These are phyloP conservation scores for Aureobasidium sp. DNA, from an alignment of 2,329 filamentous ascomycete species.

Conservation along the genomic window DNA sequence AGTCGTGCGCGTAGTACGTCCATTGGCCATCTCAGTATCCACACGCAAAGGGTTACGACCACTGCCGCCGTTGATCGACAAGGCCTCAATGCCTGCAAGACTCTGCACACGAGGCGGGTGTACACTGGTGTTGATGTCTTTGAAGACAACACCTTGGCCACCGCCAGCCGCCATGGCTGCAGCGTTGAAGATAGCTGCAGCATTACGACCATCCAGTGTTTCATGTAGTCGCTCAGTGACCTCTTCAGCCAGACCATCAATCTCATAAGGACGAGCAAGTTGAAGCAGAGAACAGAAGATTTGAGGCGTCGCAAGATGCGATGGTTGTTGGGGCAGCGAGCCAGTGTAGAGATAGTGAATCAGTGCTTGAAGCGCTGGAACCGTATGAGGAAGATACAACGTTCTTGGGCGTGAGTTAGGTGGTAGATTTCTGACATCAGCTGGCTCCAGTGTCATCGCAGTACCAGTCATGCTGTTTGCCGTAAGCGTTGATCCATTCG, in stretches of 20 bases:
- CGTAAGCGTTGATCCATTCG: conserved; percentile 34
- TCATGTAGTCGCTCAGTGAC: conserved; percentile 85
- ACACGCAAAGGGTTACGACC: conserved; percentile 34
- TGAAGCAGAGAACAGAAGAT: conserved; percentile 93
- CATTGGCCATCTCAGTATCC: conserved; percentile 40
- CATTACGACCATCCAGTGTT: conserved; percentile 84
- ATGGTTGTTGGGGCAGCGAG: conserved; percentile 65
- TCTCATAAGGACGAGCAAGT: conserved; percentile 82
- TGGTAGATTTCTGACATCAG: conserved; percentile 44
- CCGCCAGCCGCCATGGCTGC: conserved; percentile 96
- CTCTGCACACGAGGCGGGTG: conserved; percentile 40
- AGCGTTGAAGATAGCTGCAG: conserved; percentile 94
- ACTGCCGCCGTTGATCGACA: conserved; percentile 23
- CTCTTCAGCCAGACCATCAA: conserved; percentile 86
- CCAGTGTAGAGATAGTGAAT: conserved; percentile 93
- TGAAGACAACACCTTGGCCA: conserved; percentile 68
- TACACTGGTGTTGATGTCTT: conserved; percentile 30
- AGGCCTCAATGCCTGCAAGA: conserved; percentile 22
- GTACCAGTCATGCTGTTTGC: conserved; percentile 30
- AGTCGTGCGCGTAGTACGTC: conserved; percentile 27
- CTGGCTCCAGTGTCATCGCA: conserved; percentile 30
- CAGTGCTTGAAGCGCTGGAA: conserved; percentile 78
- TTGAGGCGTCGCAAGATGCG: conserved; percentile 80
- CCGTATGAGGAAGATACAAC: conserved; percentile 87
- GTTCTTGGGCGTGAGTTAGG: conserved; percentile 66